Percentiles rank a stretch among this genome's conserved stretches.
Conservation (phyloP, 192 early-diverging fungal species). For the Phycomyces nitens region DNA sequence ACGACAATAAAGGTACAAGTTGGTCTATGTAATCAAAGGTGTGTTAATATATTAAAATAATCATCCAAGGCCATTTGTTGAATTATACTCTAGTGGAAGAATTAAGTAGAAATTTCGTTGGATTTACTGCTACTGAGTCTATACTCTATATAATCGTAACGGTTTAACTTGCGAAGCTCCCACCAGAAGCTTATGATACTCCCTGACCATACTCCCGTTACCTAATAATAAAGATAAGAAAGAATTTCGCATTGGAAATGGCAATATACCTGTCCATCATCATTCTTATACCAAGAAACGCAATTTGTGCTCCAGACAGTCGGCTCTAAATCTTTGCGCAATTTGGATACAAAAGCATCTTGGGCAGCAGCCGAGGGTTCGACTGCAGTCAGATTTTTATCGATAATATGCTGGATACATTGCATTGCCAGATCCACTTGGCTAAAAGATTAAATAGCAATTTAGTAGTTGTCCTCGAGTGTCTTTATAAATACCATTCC, state of each 20-base stretch:
- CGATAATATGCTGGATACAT: constrained; percentile 38
- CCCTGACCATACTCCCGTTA: constrained; percentile 5
- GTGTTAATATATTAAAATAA: too few species aligned
- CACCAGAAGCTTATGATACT: constrained; percentile 9
- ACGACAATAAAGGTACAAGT: too few species aligned
- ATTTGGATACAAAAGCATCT: constrained; percentile 23
- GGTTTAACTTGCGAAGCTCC: background rate
- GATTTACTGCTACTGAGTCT: too few species aligned
- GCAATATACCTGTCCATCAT: background rate
- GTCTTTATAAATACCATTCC: constrained; percentile 19
- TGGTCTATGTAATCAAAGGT: too few species aligned
- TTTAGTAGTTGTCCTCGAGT: background rate
- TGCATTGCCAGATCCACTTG: constrained; percentile 47
- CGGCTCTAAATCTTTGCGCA: constrained; percentile 32
- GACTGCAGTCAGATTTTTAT: constrained; percentile 36
- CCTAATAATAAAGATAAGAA: background rate
- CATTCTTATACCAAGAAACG: constrained; percentile 50
- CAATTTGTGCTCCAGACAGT: constrained; percentile 52
- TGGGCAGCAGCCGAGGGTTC: constrained; percentile 34
- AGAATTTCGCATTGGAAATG: background rate
- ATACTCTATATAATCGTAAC: too few species aligned
- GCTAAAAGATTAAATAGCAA: constrained; percentile 27
- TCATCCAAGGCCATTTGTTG: too few species aligned
- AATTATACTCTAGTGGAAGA: too few species aligned
- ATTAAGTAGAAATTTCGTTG: too few species aligned